phyloP scores from a whole-genome alignment of 768 basidiomycete genomes.

The Rhodotorula kratochvilovae region DNA sequence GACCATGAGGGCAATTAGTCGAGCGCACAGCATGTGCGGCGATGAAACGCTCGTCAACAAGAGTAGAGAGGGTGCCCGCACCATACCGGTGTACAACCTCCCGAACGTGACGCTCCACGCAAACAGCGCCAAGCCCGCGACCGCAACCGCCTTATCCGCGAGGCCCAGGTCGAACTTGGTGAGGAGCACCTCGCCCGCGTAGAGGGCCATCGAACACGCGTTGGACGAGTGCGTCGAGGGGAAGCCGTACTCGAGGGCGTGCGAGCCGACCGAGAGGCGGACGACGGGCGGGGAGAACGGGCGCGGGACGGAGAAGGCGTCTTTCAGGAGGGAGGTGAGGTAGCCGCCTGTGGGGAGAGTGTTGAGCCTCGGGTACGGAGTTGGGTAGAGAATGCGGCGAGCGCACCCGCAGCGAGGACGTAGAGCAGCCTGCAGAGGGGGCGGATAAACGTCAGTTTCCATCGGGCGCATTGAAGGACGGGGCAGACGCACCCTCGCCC shows the following conservation, averaged over 20 bases:
- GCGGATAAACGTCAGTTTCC: background rate
- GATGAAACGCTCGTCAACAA: too few species aligned
- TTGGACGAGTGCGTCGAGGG: constrained; percentile 94
- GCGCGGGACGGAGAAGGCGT: constrained; percentile 80
- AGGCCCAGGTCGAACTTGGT: background rate
- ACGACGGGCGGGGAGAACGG: constrained; percentile 86
- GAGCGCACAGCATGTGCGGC: too few species aligned
- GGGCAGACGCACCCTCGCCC: constrained; percentile 60
- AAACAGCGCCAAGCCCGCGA: constrained; percentile 39
- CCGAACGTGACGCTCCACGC: constrained; percentile 47
- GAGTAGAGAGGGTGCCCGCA: too few species aligned
- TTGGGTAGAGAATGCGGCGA: constrained; percentile 50
- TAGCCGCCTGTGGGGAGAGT: constrained; percentile 58
- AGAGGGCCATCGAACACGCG: constrained; percentile 79
- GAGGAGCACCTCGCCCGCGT: constrained; percentile 52
- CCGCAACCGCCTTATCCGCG: background rate
- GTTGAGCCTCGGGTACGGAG: constrained; percentile 49
- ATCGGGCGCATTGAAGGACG: background rate
- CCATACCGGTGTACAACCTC: constrained; percentile 47
- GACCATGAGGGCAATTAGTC: too few species aligned
- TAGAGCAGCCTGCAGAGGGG: constrained; percentile 25
- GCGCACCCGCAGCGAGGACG: constrained; percentile 29
- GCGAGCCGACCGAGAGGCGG: constrained; percentile 49
- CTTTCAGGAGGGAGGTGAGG: constrained; percentile 74
- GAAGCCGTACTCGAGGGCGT: constrained; percentile 72